phyloP scores from a whole-genome alignment of 495 filamentous ascomycete species.

The Aspergillus olivimuriae region DNA sequence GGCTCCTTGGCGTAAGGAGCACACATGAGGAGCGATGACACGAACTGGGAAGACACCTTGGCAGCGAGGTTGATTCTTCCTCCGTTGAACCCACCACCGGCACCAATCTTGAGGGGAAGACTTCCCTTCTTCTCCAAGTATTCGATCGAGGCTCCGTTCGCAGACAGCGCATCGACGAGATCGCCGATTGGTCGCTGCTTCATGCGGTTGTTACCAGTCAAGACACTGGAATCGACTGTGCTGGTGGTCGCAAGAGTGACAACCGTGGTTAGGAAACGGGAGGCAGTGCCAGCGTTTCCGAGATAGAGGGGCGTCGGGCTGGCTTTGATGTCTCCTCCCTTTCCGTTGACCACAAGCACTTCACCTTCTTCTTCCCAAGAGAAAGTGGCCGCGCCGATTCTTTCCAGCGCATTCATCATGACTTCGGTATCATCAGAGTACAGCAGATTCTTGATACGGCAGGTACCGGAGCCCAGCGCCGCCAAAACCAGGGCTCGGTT shows the following conservation, averaged over 20 bases:
- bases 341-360: conserved; percentile 82
- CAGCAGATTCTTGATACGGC: conserved; percentile 82
- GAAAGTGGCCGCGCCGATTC: conserved; percentile 83
- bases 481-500: conserved; percentile 92
- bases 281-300: conserved; percentile 94
- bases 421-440: conserved; percentile 96
- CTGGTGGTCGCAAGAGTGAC: conserved; percentile 72
- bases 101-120: conserved; percentile 76
- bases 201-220: conserved; percentile 96
- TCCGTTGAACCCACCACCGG: conserved; percentile 81
- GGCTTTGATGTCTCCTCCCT: conserved; percentile 76
- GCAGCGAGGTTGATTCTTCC: conserved; percentile 88
- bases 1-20: conserved; percentile 93
- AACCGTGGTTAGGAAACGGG: conserved; percentile 90
- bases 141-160: conserved; percentile 75
- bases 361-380: conserved; percentile 91
- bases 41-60: conserved; percentile 94
- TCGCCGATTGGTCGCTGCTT: conserved; percentile 90
- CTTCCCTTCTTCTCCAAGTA: conserved; percentile 75
- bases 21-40: conserved; percentile 93
- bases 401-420: conserved; percentile 84
- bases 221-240: conserved; percentile 57
- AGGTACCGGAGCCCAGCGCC: conserved; percentile 80
- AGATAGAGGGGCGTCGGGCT: conserved; percentile 76
- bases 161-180: conserved; percentile 83